phyloP scores from a whole-genome alignment of 495 filamentous ascomycete genomes.

The Chaetomidium leptoderma region DNA sequence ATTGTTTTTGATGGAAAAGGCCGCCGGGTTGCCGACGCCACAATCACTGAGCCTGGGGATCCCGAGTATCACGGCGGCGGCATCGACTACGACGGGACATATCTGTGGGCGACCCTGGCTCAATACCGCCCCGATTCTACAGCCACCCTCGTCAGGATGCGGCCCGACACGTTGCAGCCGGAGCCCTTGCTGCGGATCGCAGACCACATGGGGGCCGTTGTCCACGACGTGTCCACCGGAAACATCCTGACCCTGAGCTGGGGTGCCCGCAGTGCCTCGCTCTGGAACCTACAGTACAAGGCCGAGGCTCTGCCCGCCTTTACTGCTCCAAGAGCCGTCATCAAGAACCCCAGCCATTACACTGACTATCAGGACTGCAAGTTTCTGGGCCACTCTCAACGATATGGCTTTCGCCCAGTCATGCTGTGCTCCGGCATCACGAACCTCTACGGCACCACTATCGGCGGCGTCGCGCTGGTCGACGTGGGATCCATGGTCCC shows the following conservation, averaged over 20 bases:
- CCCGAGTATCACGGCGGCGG: conserved; percentile 35
- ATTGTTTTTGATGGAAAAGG: conserved; percentile 35
- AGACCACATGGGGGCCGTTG: conserved; percentile 37
- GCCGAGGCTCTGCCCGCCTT: conserved; percentile 27
- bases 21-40: conserved; percentile 34
- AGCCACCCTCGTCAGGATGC: conserved; percentile 33
- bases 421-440: conserved; percentile 40
- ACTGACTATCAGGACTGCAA: conserved; percentile 42
- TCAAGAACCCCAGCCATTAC: conserved; percentile 31
- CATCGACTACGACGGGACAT: conserved; percentile 41
- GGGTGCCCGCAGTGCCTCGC: conserved; percentile 32
- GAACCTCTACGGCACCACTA: conserved; percentile 22
- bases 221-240: conserved; percentile 31
- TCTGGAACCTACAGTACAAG: conserved; percentile 28
- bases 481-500: conserved; percentile 34
- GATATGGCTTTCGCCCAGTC: conserved; percentile 21
- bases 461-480: conserved; percentile 39
- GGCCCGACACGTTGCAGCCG: conserved; percentile 29
- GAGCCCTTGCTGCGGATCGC: conserved; percentile 25
- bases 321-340: conserved; percentile 17
- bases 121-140: conserved; percentile 41
- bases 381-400: conserved; percentile 33
- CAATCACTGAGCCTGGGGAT: conserved; percentile 25
- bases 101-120: conserved; percentile 34
- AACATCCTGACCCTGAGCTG: conserved; percentile 36